Evolutionary conservation across 2,329 filamentous ascomycete genomes (phyloP), one percentile per base, ranked within the genome.

Genomic region (Gnomoniopsis smithogilvyi): DNA sequence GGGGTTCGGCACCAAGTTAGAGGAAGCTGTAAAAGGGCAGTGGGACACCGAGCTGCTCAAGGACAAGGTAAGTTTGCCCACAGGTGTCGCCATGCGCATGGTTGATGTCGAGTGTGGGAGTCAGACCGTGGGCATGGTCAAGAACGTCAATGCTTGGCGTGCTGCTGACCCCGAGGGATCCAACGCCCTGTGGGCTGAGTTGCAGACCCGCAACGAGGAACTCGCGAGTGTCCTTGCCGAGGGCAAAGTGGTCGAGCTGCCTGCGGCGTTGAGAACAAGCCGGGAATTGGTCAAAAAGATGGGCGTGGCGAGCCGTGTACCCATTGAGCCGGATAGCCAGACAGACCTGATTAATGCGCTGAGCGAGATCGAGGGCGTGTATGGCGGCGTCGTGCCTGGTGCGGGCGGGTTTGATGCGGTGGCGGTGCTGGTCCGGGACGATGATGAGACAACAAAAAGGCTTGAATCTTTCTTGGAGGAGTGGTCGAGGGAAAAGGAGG

Each of bases 61-160:
- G 67, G 85, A 87, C 6, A 83, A 80, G 17, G 86, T 94, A 54
- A 81, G 80, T 61, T 80, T 98, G 60, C 93, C 94, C 0, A 67
- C 73, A 1, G 91, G 91, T 0, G 77, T 96, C 65, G 83, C 89
- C 24, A 79, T 98, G 65, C 84, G 96, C 61, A 95, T 99, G 88
- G 96, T 92, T 69, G 95, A 99, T 70, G 95, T 99, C 7, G 91
- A 96, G 71, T 96, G 93, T 70, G 95, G 95, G 34, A 94, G 89
- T 51, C 85, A 96, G 77, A 98, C 94, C 8, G 93, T 96, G 0
- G 85, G 92, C 15, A 98, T 99, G 95, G 95, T 97, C 41, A 96
- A 94, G 76, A 85, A 91, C 70, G 91, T 99, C 15, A 80, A 98
- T 3, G 82, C 83, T 34, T 99, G 95, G 95, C 81, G 90, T 54